A percentile compares a stretch with the other conserved stretches of the same genome.
Evolutionary conservation across 2,329 filamentous ascomycete genomes (phyloP).

Genomic region (Penicillium glabrum): DNA sequence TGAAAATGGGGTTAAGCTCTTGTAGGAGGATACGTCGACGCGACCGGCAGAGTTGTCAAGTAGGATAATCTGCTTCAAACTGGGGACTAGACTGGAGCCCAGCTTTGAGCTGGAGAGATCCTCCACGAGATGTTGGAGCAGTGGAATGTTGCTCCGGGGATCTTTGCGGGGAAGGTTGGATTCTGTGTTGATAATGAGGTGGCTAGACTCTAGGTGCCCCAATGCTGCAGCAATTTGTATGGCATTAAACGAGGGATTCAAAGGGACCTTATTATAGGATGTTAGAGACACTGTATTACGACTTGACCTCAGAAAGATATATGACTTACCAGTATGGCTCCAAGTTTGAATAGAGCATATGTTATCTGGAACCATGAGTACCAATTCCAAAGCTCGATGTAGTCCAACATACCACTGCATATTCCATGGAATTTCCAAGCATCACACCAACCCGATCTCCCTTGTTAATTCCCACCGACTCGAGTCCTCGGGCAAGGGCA

Average conservation of each 20-base stretch:
- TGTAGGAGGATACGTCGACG: slow-evolving; percentile 46
- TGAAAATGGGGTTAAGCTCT: slow-evolving; percentile 49
- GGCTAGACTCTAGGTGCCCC: slow-evolving; percentile 68
- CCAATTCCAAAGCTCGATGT: not conserved
- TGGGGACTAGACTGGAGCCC: slow-evolving; percentile 63
- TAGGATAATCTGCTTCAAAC: slow-evolving; percentile 68
- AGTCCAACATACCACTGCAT: slow-evolving; percentile 61
- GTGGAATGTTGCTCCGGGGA: slow-evolving; percentile 59
- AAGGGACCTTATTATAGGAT: slow-evolving; percentile 61
- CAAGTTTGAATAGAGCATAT: slow-evolving; percentile 90
- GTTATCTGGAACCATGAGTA: slow-evolving; percentile 48
- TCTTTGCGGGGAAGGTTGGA: slow-evolving; percentile 73
- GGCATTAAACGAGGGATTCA: slow-evolving; percentile 87
- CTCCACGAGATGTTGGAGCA: slow-evolving; percentile 56
- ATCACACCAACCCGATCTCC: slow-evolving; percentile 84
- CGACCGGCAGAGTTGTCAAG: slow-evolving; percentile 72
- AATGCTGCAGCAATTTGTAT: slow-evolving; percentile 76
- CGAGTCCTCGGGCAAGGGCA: slow-evolving; percentile 68
- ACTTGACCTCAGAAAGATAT: not conserved
- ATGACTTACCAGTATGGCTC: slow-evolving; percentile 71
- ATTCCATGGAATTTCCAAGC: slow-evolving; percentile 81
- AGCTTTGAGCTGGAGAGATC: slow-evolving; percentile 47
- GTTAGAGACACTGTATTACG: not conserved
- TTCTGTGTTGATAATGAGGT: slow-evolving; percentile 82
- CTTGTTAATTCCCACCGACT: slow-evolving; percentile 70